A percentile compares a stretch with the other conserved stretches of the same genome.
phyloP scores from a whole-genome alignment of 2,329 filamentous ascomycete genomes.

The Hypoxylon sp. region DNA sequence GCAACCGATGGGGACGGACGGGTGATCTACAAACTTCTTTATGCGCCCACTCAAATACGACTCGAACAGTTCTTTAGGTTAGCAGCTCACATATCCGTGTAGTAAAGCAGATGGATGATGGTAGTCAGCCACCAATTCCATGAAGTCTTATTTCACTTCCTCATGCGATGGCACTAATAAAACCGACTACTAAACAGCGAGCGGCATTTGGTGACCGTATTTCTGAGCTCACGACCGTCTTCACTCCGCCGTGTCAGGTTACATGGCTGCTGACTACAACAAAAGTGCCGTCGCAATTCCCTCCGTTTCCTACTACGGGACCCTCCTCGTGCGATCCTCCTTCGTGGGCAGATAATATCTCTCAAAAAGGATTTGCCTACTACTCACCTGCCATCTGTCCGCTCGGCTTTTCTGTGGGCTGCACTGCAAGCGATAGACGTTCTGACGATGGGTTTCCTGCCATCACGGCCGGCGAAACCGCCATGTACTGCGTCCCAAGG shows the following conservation, averaged over 20 bases:
- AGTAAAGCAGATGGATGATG: slow-evolving; percentile 18
- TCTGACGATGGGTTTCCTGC: slow-evolving; percentile 51
- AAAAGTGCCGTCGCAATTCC: slow-evolving; percentile 56
- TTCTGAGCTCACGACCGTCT: slow-evolving; percentile 57
- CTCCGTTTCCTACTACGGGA: slow-evolving; percentile 52
- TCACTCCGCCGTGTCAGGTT: slow-evolving; percentile 56
- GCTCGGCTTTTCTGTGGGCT: slow-evolving; percentile 54
- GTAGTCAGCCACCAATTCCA: slow-evolving; percentile 13
- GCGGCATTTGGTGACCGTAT: slow-evolving; percentile 40
- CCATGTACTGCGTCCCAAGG: slow-evolving; percentile 51
- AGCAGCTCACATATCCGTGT: background rate
- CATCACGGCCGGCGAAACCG: slow-evolving; percentile 50
- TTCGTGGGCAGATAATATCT: slow-evolving; percentile 53
- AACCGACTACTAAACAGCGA: slow-evolving; percentile 33
- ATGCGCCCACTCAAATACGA: slow-evolving; percentile 3
- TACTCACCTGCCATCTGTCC: slow-evolving; percentile 59
- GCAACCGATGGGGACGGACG: background rate
- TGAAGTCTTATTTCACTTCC: background rate
- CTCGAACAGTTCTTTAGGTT: background rate
- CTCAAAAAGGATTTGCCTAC: slow-evolving; percentile 54
- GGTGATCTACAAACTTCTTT: slow-evolving; percentile 6
- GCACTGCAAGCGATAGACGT: slow-evolving; percentile 47
- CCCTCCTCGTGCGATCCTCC: slow-evolving; percentile 54
- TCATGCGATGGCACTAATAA: slow-evolving; percentile 20
- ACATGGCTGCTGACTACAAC: slow-evolving; percentile 57